Conservation (phyloP, 1,139 yeast species). For the Diutina siamensis region DNA sequence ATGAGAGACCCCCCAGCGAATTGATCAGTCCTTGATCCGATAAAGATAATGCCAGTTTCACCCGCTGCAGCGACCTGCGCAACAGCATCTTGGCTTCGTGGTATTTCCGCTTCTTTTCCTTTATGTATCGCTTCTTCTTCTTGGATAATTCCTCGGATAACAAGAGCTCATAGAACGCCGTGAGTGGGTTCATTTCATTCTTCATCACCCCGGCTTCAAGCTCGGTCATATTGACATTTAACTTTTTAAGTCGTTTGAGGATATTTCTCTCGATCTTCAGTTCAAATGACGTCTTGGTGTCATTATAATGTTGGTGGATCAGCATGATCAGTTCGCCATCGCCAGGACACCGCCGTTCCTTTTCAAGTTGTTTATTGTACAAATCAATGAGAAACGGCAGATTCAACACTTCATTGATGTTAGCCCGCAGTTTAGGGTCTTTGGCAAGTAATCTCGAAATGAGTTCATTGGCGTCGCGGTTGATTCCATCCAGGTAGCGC, state of each 20-base stretch:
- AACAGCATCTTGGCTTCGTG: conserved; percentile 29
- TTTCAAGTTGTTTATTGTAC: conserved; percentile 18
- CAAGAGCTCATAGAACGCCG: conserved; percentile 77
- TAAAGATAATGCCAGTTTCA: conserved; percentile 30
- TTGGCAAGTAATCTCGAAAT: conserved; percentile 49
- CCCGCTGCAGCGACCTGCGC: conserved; percentile 39
- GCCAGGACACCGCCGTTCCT: conserved; percentile 17
- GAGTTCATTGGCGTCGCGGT: conserved; percentile 38
- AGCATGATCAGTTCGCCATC: conserved; percentile 31
- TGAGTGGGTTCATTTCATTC: conserved; percentile 61
- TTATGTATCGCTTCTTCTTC: conserved; percentile 23
- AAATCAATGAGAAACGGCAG: conserved; percentile 47
- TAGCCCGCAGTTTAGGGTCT: conserved; percentile 55
- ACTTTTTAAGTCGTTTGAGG: conserved; percentile 49
- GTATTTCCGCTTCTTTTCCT: conserved; percentile 23
- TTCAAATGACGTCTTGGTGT: conserved; percentile 32
- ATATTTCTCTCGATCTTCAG: conserved; percentile 55
- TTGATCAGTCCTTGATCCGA: conserved; percentile 14
- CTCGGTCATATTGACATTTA: conserved; percentile 56
- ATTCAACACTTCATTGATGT: conserved; percentile 43
- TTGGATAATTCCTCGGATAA: conserved; percentile 47
- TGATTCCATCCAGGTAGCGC: conserved; percentile 29
- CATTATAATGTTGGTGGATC: conserved; percentile 29
- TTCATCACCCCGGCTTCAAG: conserved; percentile 50
- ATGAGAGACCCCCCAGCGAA: background rate